These are phyloP conservation scores for Sordaria brevicollis DNA, from an alignment of 495 filamentous ascomycete species.

Conservation along the genomic window DNA sequence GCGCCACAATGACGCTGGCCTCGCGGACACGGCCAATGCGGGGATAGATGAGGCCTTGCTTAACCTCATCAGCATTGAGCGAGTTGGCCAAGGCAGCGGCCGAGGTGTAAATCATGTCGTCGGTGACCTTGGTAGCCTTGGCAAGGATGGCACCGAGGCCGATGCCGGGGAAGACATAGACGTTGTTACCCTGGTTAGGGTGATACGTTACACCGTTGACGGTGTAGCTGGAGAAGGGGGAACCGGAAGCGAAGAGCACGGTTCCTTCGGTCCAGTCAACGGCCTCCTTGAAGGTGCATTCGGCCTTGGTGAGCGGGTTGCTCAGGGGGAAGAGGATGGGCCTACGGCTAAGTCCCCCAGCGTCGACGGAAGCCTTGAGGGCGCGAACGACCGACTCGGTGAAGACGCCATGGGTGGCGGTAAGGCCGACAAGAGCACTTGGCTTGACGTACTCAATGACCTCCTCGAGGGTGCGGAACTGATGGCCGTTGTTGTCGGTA, in stretches of 20 bases:
- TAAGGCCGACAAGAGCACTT: constrained; percentile 88
- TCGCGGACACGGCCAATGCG: constrained; percentile 84
- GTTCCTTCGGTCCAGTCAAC: constrained; percentile 80
- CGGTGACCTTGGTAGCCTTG: constrained; percentile 80
- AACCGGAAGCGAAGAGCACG: constrained; percentile 88
- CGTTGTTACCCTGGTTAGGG: constrained; percentile 86
- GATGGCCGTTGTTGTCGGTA: constrained; percentile 79
- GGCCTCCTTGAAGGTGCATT: constrained; percentile 92
- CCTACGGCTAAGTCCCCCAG: constrained; percentile 61
- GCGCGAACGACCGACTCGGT: constrained; percentile 75
- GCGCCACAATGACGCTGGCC: constrained; percentile 76
- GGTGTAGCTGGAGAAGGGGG: constrained; percentile 72
- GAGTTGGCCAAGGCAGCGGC: constrained; percentile 70
- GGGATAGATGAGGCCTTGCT: constrained; percentile 83
- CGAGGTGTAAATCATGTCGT: constrained; percentile 92
- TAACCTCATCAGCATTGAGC: constrained; percentile 69
- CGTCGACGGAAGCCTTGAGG: constrained; percentile 55
- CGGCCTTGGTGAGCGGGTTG: constrained; percentile 90
- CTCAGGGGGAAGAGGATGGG: constrained; percentile 91
- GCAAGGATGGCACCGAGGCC: constrained; percentile 89
- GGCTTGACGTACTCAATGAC: constrained; percentile 91
- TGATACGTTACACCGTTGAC: constrained; percentile 59
- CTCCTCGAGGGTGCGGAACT: constrained; percentile 81
- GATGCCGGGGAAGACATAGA: constrained; percentile 96
- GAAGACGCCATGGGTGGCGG: constrained; percentile 90